A percentile compares a stretch with the other conserved stretches of the same genome.
Conservation (phyloP, 2,329 filamentous ascomycete genomes). For the Cylindrodendrum hubeiense region DNA sequence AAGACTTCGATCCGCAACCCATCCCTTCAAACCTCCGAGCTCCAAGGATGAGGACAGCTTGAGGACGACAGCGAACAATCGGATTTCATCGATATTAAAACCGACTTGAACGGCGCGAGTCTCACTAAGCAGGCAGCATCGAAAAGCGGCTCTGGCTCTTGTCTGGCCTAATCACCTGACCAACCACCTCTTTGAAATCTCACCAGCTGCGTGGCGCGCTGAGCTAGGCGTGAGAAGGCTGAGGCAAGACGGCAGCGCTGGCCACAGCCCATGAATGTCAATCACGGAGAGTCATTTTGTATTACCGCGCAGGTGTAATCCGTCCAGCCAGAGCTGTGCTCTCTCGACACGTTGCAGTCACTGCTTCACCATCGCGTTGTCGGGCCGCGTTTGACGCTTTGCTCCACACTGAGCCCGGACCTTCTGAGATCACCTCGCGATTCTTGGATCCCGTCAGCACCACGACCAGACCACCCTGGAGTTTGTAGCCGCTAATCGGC, state of each 20-base stretch:
- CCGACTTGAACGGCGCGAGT: not conserved
- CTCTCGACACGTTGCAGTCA: not conserved
- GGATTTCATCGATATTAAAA: not conserved
- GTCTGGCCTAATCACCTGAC: not conserved
- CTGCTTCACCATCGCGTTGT: conserved; percentile 9
- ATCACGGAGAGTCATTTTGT: not conserved
- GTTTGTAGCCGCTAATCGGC: not conserved
- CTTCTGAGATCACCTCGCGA: not conserved
- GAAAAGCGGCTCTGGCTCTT: not conserved
- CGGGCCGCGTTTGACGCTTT: not conserved
- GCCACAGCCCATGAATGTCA: not conserved
- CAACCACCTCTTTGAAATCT: conserved; percentile 6
- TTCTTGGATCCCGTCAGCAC: not conserved
- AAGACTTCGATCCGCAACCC: conserved; percentile 1
- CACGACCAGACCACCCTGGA: not conserved
- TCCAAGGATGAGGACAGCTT: conserved; percentile 5
- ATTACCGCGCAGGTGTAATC: not conserved
- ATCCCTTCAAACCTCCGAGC: conserved; percentile 11
- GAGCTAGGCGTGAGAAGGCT: not conserved
- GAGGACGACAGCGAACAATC: conserved; percentile 11
- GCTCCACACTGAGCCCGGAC: conserved; percentile 14
- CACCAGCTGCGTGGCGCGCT: conserved; percentile 5
- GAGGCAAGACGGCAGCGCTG: not conserved
- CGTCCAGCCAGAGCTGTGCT: not conserved
- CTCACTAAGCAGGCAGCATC: not conserved